Evolutionary conservation across 768 basidiomycete species (phyloP).

Genomic region (Leccinum incarnatum): DNA sequence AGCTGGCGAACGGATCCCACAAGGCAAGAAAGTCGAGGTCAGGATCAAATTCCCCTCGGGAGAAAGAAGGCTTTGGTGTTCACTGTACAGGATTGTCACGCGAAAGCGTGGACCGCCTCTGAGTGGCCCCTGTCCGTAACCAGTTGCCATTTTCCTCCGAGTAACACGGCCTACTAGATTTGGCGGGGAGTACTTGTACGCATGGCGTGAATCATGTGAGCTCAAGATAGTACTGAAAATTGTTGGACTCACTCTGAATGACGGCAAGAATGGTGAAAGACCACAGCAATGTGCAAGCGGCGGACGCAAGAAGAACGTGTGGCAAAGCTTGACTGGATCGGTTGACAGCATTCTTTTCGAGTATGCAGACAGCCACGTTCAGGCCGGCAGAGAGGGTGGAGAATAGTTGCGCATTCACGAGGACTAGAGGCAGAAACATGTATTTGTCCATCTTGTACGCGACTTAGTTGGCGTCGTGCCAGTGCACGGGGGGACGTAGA

Average conservation of each 20-base stretch:
- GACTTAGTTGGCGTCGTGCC: neutral
- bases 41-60: constrained; percentile 25
- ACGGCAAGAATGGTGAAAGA: constrained; percentile 15
- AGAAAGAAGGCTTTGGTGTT: constrained; percentile 19
- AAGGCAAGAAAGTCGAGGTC: constrained; percentile 33
- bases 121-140: neutral
- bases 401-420: constrained; percentile 21
- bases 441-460: neutral
- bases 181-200: constrained; percentile 22
- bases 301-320: constrained; percentile 18
- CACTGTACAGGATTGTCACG: constrained; percentile 2
- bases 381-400: constrained; percentile 25
- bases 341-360: neutral
- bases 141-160: constrained; percentile 8
- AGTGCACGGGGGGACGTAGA: neutral
- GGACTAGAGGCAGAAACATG: constrained; percentile 4
- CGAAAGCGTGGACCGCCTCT: neutral
- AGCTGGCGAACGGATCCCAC: constrained; percentile 34
- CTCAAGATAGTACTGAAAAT: neutral
- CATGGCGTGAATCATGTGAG: constrained; percentile 1
- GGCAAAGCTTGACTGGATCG: neutral
- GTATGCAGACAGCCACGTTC: constrained; percentile 15
- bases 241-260: constrained; percentile 23
- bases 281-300: constrained; percentile 25
- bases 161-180: neutral